phyloP scores from a whole-genome alignment of 2,329 filamentous ascomycete species.

The Fusarium fujikuroi region DNA sequence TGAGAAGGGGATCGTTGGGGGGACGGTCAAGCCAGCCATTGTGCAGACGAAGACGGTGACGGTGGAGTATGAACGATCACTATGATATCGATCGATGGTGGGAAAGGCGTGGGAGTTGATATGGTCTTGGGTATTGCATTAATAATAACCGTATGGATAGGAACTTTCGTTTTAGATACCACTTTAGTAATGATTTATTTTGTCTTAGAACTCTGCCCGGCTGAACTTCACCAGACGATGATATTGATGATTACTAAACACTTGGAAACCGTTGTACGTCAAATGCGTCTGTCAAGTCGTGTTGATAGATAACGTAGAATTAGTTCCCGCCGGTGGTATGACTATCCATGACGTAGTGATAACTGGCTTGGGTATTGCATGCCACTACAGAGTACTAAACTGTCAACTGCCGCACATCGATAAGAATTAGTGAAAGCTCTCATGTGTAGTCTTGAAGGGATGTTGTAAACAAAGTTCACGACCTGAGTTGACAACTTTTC shows the following conservation, averaged over 20 bases:
- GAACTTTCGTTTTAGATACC: conserved; percentile 8
- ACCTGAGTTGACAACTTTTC: background rate
- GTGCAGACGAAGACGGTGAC: conserved; percentile 41
- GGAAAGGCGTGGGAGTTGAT: background rate
- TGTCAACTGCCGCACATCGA: background rate
- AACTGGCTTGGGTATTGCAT: background rate
- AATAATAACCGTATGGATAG: background rate
- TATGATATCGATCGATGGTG: background rate
- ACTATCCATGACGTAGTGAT: background rate
- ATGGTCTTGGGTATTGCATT: background rate
- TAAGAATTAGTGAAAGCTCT: background rate
- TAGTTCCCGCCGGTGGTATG: background rate
- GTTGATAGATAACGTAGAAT: background rate
- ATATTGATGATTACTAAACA: background rate
- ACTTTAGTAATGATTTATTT: conserved; percentile 5
- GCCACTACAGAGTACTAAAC: background rate
- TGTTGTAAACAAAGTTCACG: background rate
- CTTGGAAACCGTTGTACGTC: background rate
- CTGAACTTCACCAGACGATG: background rate
- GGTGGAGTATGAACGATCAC: conserved; percentile 29
- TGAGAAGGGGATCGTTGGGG: conserved; percentile 32
- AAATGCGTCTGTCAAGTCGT: background rate
- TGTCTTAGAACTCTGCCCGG: background rate
- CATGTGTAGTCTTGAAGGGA: background rate
- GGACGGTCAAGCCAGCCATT: conserved; percentile 24